phyloP scores from a whole-genome alignment of 257 asterid species.

The Cordia subcordata region DNA sequence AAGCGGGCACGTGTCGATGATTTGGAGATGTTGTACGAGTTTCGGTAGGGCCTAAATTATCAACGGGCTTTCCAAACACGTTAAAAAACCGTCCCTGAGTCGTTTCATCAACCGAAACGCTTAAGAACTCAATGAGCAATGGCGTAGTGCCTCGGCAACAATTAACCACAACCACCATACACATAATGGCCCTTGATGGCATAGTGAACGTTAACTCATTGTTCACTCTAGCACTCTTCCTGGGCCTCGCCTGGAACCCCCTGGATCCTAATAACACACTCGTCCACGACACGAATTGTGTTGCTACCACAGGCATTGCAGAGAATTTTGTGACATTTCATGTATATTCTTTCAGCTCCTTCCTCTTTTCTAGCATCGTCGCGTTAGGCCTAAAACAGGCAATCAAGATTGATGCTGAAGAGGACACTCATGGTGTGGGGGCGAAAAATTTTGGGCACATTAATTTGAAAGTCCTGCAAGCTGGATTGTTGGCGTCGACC shows the following conservation, averaged over 20 bases:
- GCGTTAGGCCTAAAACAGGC: conserved; percentile 36
- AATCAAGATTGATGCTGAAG: conserved; percentile 12
- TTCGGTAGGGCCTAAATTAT: no score
- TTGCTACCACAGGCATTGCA: conserved; percentile 25
- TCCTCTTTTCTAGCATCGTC: conserved; percentile 40
- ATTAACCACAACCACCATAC: conserved; percentile 26
- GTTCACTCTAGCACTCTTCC: conserved; percentile 35
- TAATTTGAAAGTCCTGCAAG: conserved; percentile 20
- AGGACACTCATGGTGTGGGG: neutral
- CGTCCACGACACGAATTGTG: conserved; percentile 18
- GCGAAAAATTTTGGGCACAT: conserved; percentile 21
- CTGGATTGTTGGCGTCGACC: conserved; percentile 33
- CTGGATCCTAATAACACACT: conserved; percentile 32
- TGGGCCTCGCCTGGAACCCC: conserved; percentile 36
- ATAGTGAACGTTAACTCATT: conserved; percentile 35
- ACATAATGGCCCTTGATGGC: conserved; percentile 36
- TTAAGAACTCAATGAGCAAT: neutral
- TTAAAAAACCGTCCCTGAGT: no score
- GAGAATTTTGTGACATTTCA: conserved; percentile 28
- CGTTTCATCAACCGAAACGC: neutral
- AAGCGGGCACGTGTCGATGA: no score
- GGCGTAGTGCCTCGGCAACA: neutral
- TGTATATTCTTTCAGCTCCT: conserved; percentile 39
- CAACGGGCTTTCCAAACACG: no score
- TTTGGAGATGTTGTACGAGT: no score